Base-by-base conservation (phyloP, 208 protist genomes). In the Borovskyia barvae region DNA sequence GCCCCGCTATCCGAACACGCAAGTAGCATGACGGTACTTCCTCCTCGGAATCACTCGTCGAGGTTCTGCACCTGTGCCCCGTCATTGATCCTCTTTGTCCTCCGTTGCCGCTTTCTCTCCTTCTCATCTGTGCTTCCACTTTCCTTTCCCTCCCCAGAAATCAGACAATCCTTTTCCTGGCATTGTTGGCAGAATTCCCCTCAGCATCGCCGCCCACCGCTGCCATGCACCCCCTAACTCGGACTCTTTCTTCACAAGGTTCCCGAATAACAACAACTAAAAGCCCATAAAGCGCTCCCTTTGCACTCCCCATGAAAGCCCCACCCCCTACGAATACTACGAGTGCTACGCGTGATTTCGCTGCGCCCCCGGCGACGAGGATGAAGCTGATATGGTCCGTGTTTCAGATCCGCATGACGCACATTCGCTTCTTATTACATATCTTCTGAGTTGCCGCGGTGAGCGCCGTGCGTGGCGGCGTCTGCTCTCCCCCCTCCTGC, bases 301-400 rank as follows among this genome's bases (percentile, higher is more conserved):
- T n/a, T n/a, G n/a, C n/a, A n/a, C n/a, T n/a, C n/a, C n/a, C n/a
- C n/a, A n/a, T n/a, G n/a, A n/a, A n/a, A n/a, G n/a, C n/a, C n/a
- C n/a, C n/a, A n/a, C n/a, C n/a, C n/a, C n/a, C n/a, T n/a, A n/a
- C n/a, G n/a, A n/a, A n/a, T n/a, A n/a, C n/a, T n/a, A n/a, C n/a
- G n/a, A n/a, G n/a, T n/a, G n/a, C n/a, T n/a, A n/a, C n/a, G n/a
- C n/a, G n/a, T n/a, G n/a, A n/a, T n/a, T n/a, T n/a, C n/a, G n/a
- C n/a, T n/a, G n/a, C n/a, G n/a, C n/a, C n/a, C n/a, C 1, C 30
- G 50, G 36, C 33, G 17, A 42, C 47, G 19, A 60, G 77, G 80
- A 86, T 82, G 79, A 86, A 76, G 49, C 62, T 82, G 80, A 86
- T 82, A 86, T 86, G 80, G 80, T 86, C 80, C 80, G 80, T 86